phyloP scores from a whole-genome alignment of 305 asterid genomes.

The Euphrasia arctica region DNA sequence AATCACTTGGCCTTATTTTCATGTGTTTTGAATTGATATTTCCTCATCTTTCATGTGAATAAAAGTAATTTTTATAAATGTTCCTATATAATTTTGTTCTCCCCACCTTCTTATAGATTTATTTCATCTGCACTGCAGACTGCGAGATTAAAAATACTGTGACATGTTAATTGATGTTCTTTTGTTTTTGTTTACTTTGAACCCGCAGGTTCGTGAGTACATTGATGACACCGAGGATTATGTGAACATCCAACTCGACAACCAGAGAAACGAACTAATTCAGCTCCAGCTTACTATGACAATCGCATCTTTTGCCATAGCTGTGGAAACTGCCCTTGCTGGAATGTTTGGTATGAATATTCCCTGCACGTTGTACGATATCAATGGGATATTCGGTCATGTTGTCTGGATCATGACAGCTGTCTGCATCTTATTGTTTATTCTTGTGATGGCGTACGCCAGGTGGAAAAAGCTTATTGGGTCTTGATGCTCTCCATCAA shows the following conservation, averaged over 20 bases:
- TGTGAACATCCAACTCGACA: conserved; percentile 89
- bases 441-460: conserved; percentile 46
- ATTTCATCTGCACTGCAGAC: neutral
- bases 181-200: conserved; percentile 3
- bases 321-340: conserved; percentile 60
- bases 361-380: conserved; percentile 44
- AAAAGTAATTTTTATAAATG: neutral
- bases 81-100: neutral
- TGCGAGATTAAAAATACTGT: neutral
- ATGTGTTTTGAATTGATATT: neutral
- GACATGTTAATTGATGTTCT: conserved; percentile 7
- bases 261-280: conserved; percentile 83
- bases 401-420: conserved; percentile 45
- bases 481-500: conserved; percentile 22
- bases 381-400: conserved; percentile 45
- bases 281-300: conserved; percentile 77
- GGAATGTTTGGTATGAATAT: conserved; percentile 89
- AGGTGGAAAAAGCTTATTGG: conserved; percentile 65
- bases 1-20: too few species aligned
- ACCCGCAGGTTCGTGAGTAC: conserved; percentile 82
- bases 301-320: conserved; percentile 69
- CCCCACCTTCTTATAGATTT: neutral
- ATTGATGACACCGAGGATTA: conserved; percentile 97
- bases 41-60: neutral
- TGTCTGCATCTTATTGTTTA: conserved; percentile 29